Evolutionary conservation across 1,284 basidiomycete species (phyloP), one percentile per base, ranked within the genome.

Genomic region (Lentinula novae-zelandiae): DNA sequence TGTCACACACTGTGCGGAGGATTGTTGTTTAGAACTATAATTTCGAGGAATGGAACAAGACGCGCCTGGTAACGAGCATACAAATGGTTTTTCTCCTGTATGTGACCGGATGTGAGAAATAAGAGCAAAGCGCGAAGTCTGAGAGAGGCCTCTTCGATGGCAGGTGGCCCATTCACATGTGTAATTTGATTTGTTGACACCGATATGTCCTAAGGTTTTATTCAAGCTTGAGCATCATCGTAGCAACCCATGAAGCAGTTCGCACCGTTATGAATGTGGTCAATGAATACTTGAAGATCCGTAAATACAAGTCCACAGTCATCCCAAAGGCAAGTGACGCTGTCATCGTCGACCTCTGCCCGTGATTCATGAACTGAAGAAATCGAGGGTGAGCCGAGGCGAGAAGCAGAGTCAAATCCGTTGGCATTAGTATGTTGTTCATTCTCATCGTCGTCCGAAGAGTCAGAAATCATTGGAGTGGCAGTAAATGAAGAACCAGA

Each of bases 31-130:
- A 49, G 34, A 2, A 54, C 31, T 46, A 50, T 44, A 42, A 38
- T 46, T 15, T 60, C 55, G 15, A 53, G 56, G 12, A 58, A 57
- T 20, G 27, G 55, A 44, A 53, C 62, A 55, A 46, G 27, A 55
- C 13, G 49, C 20, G 42, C 46, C 52, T 42, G 60, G 54, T 33
- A 57, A 76, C 82, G 87, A 78, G 70, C 93, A 96, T n/a, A 83
- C 87, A 68, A 93, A 96, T 0, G 93, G 93, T 69, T 95, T 95
- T 74, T 96, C 94, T 52, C 93, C 93, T 0, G 94, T 96, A 69
- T 96, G 93, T n/a, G 85, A 92, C 36, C 92, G 83, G 52, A 94
- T 84, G 70, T 96, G 94, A 8, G 90, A 90, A 64, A 95, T 86
- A 38, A 96, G 82, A 4, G 93, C 93, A 65, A 95, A 95, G 13